Conservation (phyloP, 257 asterid genomes). For the Agastache rugosa region DNA sequence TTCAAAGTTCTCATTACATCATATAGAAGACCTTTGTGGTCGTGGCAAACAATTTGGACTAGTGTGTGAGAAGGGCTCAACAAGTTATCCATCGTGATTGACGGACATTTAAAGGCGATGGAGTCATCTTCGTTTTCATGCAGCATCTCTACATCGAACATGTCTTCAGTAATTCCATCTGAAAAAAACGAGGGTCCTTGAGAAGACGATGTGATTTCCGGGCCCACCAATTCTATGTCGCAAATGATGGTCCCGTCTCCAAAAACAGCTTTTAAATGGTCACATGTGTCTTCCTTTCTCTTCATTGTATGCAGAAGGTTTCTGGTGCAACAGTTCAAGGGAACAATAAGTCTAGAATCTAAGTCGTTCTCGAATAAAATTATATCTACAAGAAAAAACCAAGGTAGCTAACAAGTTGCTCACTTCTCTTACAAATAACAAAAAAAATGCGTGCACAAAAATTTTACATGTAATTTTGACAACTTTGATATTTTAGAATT, state of each 20-base stretch:
- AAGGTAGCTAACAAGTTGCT: too few species aligned
- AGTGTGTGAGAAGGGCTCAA: slow-evolving; percentile 87
- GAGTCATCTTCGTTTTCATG: slow-evolving; percentile 46
- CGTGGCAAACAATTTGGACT: slow-evolving; percentile 79
- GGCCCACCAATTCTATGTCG: slow-evolving; percentile 73
- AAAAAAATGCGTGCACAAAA: too few species aligned
- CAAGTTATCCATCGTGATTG: slow-evolving; percentile 68
- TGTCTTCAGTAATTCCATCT: slow-evolving; percentile 56
- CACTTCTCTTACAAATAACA: too few species aligned
- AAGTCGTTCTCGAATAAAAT: neutral
- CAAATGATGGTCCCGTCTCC: slow-evolving; percentile 66
- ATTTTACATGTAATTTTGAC: too few species aligned
- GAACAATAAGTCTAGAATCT: neutral
- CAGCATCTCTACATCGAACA: slow-evolving; percentile 52
- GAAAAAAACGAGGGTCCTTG: slow-evolving; percentile 74
- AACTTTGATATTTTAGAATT: too few species aligned
- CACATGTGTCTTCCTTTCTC: slow-evolving; percentile 66
- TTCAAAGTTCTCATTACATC: slow-evolving; percentile 93
- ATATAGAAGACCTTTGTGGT: slow-evolving; percentile 85
- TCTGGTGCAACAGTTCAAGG: slow-evolving; percentile 46
- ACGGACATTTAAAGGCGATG: slow-evolving; percentile 51
- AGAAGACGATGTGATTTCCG: slow-evolving; percentile 68
- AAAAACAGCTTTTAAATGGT: slow-evolving; percentile 60
- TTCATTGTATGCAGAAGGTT: slow-evolving; percentile 68
- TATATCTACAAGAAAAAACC: too few species aligned